phyloP scores from a whole-genome alignment of 2,329 filamentous ascomycete genomes.

The Microsporum canis region DNA sequence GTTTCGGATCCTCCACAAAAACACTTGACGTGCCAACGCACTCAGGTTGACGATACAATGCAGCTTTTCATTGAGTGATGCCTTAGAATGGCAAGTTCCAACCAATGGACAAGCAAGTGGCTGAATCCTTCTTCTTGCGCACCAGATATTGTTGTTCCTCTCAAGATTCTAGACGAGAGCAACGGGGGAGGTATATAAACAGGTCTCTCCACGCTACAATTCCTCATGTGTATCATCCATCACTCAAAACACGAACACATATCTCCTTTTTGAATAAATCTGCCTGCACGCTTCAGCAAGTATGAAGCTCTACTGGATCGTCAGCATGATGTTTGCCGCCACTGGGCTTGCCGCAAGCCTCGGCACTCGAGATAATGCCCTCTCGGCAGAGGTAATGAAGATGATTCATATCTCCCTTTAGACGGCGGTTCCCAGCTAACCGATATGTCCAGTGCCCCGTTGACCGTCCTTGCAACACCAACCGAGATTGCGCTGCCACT shows the following conservation, averaged over 20 bases:
- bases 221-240: neutral
- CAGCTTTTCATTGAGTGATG: neutral
- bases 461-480: neutral
- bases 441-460: neutral
- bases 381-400: neutral
- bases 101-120: neutral
- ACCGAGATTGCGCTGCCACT: neutral
- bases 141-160: too few species aligned
- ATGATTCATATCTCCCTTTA: neutral
- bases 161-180: neutral
- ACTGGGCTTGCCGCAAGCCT: neutral
- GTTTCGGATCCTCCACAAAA: neutral
- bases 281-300: neutral
- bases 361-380: neutral
- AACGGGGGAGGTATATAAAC: neutral
- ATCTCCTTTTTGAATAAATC: neutral
- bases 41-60: neutral
- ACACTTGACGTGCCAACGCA: neutral
- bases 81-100: neutral
- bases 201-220: neutral
- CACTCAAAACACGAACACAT: neutral
- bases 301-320: constrained; percentile 1
- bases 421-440: neutral
- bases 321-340: constrained; percentile 4
- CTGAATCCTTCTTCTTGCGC: neutral